A percentile compares a stretch with the other conserved stretches of the same genome.
These are phyloP conservation scores for Calonectria honghensis DNA, from an alignment of 2,329 filamentous ascomycete species.

Conservation along the genomic window DNA sequence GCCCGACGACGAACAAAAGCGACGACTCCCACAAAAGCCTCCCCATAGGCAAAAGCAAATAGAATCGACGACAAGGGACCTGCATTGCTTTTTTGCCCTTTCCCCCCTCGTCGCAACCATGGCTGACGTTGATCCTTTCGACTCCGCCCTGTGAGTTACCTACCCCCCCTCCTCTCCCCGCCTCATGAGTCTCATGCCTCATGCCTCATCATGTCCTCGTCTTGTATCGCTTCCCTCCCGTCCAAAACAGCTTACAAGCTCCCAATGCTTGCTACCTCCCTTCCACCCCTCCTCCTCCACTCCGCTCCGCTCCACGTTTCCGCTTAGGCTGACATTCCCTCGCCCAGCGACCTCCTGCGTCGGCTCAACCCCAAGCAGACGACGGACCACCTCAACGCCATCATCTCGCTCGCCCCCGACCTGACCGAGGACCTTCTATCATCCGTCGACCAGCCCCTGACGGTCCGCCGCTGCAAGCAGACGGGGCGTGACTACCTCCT, in stretches of 20 bases:
- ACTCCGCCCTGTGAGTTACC: constrained; percentile 82
- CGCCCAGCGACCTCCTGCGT: constrained; percentile 91
- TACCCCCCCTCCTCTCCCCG: constrained; percentile 10
- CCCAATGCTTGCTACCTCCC: neutral
- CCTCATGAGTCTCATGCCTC: constrained; percentile 39
- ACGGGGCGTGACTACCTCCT: constrained; percentile 96
- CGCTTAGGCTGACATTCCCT: constrained; percentile 23
- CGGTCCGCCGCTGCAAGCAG: constrained; percentile 88
- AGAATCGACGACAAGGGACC: neutral
- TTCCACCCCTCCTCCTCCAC: neutral
- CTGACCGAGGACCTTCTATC: constrained; percentile 98
- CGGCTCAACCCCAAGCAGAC: constrained; percentile 97
- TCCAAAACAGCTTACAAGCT: neutral
- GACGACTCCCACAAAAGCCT: neutral
- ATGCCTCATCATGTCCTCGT: constrained; percentile 9
- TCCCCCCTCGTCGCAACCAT: constrained; percentile 55
- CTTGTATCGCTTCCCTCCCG: neutral
- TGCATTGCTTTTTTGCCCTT: neutral
- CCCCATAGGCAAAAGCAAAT: neutral
- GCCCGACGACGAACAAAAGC: neutral
- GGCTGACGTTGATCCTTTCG: constrained; percentile 79
- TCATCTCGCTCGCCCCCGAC: constrained; percentile 91
- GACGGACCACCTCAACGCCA: constrained; percentile 88
- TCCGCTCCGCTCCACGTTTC: neutral
- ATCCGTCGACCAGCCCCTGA: constrained; percentile 96